phyloP scores from a whole-genome alignment of 495 filamentous ascomycete genomes.

The Penicillium maclennaniae region DNA sequence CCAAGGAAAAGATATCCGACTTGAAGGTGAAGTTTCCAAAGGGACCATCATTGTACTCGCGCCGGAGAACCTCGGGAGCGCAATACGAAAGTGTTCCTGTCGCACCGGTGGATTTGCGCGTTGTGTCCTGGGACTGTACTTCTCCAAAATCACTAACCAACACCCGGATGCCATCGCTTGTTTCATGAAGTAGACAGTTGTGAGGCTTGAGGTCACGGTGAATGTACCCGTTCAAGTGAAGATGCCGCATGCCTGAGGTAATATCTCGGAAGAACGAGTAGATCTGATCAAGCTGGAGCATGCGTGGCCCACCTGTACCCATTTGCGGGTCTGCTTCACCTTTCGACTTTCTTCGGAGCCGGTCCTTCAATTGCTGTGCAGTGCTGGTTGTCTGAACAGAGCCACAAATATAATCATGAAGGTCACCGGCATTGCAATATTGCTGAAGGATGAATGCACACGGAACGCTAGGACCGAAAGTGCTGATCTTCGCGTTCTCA shows the following conservation, averaged over 20 bases:
- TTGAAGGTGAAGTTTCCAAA: constrained; percentile 93
- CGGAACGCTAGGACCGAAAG: constrained; percentile 86
- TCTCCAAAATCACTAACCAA: constrained; percentile 97
- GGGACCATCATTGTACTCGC: constrained; percentile 59
- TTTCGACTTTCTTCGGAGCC: constrained; percentile 72
- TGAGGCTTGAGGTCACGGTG: constrained; percentile 94
- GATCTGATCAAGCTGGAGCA: constrained; percentile 82
- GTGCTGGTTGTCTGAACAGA: constrained; percentile 57
- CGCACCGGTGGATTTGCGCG: constrained; percentile 81
- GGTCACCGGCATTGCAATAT: constrained; percentile 93
- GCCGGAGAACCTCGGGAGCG: constrained; percentile 85
- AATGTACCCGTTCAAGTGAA: constrained; percentile 92
- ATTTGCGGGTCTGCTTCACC: constrained; percentile 51
- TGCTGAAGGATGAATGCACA: constrained; percentile 97
- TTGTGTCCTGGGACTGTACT: constrained; percentile 75
- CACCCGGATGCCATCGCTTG: constrained; percentile 65
- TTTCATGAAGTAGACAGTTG: constrained; percentile 86
- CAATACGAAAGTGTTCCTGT: constrained; percentile 98
- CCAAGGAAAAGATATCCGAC: constrained; percentile 92
- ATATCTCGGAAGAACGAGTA: constrained; percentile 97
- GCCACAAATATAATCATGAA: constrained; percentile 79
- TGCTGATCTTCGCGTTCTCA: constrained; percentile 76
- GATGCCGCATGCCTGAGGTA: constrained; percentile 81
- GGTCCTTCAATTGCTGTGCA: constrained; percentile 81
- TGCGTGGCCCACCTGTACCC: constrained; percentile 53